A percentile compares a stretch with the other conserved stretches of the same genome.
phyloP scores from a whole-genome alignment of 1,139 yeast species.

The Sugiyamaella castrensis region DNA sequence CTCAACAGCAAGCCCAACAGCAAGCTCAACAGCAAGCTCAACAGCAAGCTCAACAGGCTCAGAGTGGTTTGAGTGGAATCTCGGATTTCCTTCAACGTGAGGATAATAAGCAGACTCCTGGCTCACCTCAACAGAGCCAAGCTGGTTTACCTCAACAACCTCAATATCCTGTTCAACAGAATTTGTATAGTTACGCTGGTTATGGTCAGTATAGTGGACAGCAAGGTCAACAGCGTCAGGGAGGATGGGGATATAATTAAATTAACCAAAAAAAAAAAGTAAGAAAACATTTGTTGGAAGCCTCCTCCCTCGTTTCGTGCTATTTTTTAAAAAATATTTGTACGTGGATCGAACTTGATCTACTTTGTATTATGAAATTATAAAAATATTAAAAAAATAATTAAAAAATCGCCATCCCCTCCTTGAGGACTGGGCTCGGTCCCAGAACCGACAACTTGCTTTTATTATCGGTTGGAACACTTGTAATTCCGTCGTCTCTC shows the following conservation, averaged over 20 bases:
- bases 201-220: conserved; percentile 33
- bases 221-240: conserved; percentile 23
- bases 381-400: no score
- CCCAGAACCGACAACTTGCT: no score
- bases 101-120: conserved; percentile 29
- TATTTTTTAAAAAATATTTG: conserved; percentile 3
- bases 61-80: conserved; percentile 31
- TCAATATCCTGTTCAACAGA: conserved; percentile 32
- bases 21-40: no score
- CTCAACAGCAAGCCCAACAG: no score
- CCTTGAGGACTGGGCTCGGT: no score
- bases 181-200: conserved; percentile 33
- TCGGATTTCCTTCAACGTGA: conserved; percentile 37
- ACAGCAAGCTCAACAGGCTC: conserved; percentile 15
- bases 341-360: conserved; percentile 7
- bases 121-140: conserved; percentile 28
- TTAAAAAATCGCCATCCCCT: no score
- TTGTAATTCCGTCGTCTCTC: no score
- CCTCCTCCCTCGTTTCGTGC: conserved; percentile 7
- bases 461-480: no score
- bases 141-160: conserved; percentile 25
- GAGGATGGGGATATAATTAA: conserved; percentile 25
- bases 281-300: not conserved
- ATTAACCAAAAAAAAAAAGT: not conserved
- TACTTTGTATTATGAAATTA: conserved; percentile 12